Evolutionary conservation across 495 filamentous ascomycete genomes (phyloP).

Genomic region (Cairneyella variabilis): DNA sequence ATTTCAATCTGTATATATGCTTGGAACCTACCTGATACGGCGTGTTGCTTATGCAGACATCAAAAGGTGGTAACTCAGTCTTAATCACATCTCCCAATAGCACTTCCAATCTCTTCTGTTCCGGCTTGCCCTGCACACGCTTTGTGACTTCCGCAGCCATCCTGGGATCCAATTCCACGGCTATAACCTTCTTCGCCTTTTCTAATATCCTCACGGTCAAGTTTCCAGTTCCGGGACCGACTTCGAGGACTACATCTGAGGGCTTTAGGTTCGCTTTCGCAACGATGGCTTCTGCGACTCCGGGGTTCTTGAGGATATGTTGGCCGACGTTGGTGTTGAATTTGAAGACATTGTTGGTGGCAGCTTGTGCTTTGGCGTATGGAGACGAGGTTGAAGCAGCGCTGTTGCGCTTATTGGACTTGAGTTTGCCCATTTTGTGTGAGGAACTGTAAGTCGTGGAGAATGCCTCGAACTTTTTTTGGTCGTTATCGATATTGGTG

Average conservation of each 20-base stretch:
- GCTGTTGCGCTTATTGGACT: conserved; percentile 56
- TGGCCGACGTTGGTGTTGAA: conserved; percentile 80
- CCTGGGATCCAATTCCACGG: conserved; percentile 89
- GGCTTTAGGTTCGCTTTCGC: conserved; percentile 88
- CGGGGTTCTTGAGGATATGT: conserved; percentile 94
- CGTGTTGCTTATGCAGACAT: conserved; percentile 91
- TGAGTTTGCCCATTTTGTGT: conserved; percentile 57
- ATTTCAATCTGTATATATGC: conserved; percentile 3
- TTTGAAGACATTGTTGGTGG: conserved; percentile 79
- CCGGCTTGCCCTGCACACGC: conserved; percentile 80
- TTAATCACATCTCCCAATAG: conserved; percentile 93
- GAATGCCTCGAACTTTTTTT: background rate
- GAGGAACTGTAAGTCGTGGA: background rate
- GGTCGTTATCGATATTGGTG: background rate
- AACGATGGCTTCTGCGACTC: conserved; percentile 80
- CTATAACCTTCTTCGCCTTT: conserved; percentile 80
- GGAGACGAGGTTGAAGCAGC: conserved; percentile 46
- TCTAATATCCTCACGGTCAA: conserved; percentile 86
- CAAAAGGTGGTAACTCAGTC: conserved; percentile 78
- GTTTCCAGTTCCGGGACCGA: conserved; percentile 72
- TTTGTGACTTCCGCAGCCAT: conserved; percentile 98
- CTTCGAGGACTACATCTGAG: conserved; percentile 62
- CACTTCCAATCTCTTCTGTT: conserved; percentile 76
- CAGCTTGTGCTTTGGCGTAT: conserved; percentile 46
- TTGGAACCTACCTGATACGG: conserved; percentile 67